Percentiles rank a stretch among this genome's conserved stretches.
phyloP scores from a whole-genome alignment of 306 rosid species.

The Adenanthera pavonina region DNA sequence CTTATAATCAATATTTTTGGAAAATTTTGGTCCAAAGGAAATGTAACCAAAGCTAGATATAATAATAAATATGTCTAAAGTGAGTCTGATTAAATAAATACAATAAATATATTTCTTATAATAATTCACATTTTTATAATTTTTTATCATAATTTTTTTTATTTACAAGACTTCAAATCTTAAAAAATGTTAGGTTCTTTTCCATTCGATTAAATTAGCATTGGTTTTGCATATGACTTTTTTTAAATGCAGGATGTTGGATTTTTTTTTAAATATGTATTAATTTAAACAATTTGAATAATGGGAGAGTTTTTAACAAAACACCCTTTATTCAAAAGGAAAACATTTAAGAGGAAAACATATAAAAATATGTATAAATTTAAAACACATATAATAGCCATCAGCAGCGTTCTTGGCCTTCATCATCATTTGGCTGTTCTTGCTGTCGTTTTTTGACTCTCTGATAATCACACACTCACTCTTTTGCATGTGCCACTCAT shows the following conservation, averaged over 20 bases:
- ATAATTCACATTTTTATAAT: neutral
- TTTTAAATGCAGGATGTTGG: too few relatives aligned
- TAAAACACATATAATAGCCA: neutral
- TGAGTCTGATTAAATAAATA: neutral
- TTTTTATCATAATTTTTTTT: too few relatives aligned
- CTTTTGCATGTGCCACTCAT: conserved; percentile 1
- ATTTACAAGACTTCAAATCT: too few relatives aligned
- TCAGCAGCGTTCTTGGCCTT: neutral
- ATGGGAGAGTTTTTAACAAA: neutral
- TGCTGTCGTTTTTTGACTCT: neutral
- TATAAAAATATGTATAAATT: neutral
- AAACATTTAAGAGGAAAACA: neutral
- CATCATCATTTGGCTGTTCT: neutral
- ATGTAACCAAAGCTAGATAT: neutral
- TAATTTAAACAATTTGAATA: too few relatives aligned
- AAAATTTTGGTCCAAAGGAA: neutral
- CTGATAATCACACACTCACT: neutral
- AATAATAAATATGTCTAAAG: neutral
- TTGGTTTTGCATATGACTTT: too few relatives aligned
- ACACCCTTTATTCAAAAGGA: neutral
- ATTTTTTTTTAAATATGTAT: too few relatives aligned
- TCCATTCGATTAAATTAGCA: too few relatives aligned
- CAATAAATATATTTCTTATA: neutral
- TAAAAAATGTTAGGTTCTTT: too few relatives aligned
- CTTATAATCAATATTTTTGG: neutral